phyloP scores from a whole-genome alignment of 495 filamentous ascomycete genomes.

The Oidiodendron maius region DNA sequence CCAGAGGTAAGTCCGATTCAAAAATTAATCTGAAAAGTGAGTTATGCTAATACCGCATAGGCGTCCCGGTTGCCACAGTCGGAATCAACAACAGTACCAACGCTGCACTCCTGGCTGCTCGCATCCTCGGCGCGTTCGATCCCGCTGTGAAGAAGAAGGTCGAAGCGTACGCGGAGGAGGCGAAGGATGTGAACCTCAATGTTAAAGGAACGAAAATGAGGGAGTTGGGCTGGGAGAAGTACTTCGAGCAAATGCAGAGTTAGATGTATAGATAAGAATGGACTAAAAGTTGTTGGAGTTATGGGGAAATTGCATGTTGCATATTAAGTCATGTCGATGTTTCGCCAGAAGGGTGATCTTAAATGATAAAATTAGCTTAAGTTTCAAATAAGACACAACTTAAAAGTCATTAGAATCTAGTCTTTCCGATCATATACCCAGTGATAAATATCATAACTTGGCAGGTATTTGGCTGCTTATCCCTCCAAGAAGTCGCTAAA shows the following conservation, averaged over 20 bases:
- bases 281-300: too few relatives aligned
- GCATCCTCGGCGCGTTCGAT: conserved; percentile 72
- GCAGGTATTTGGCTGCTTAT: too few relatives aligned
- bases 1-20: conserved; percentile 35
- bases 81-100: conserved; percentile 93
- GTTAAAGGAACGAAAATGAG: background rate
- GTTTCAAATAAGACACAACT: too few relatives aligned
- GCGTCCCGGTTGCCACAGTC: conserved; percentile 81
- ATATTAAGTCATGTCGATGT: too few relatives aligned
- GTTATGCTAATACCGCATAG: too few relatives aligned
- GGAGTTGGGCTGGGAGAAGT: background rate
- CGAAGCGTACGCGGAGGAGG: conserved; percentile 56
- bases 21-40: background rate
- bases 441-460: too few relatives aligned
- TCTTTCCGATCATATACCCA: too few relatives aligned
- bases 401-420: too few relatives aligned
- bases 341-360: too few relatives aligned
- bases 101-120: conserved; percentile 80
- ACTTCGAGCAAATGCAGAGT: background rate
- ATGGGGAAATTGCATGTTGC: too few relatives aligned
- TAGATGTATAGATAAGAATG: too few relatives aligned
- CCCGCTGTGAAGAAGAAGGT: conserved; percentile 52
- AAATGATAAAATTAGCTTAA: too few relatives aligned
- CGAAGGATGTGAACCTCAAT: conserved; percentile 44
- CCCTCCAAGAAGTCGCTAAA: conserved; percentile 29